These are phyloP conservation scores for Fusarium nanum DNA, from an alignment of 2,329 filamentous ascomycete species.

Conservation along the genomic window DNA sequence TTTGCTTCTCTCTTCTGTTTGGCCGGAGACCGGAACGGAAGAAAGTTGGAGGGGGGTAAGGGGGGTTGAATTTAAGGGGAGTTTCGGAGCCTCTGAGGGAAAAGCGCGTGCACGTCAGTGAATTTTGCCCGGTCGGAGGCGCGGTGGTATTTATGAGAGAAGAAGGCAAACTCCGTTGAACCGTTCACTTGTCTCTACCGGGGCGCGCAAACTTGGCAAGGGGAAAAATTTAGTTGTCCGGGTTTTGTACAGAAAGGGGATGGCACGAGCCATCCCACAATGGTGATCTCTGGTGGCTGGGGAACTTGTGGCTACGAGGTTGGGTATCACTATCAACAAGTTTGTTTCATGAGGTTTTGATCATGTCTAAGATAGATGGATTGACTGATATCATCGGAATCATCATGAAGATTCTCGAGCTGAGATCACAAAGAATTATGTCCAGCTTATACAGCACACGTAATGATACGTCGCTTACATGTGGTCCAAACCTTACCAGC, in stretches of 20 bases:
- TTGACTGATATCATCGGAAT: neutral
- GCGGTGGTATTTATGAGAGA: slow-evolving; percentile 61
- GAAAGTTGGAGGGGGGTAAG: slow-evolving; percentile 25
- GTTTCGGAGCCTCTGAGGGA: slow-evolving; percentile 54
- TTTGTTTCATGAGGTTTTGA: neutral
- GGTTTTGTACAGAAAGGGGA: slow-evolving; percentile 37
- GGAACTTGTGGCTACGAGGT: slow-evolving; percentile 17
- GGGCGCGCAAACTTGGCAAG: slow-evolving; percentile 50
- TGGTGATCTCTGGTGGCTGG: slow-evolving; percentile 26
- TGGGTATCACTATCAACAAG: slow-evolving; percentile 14
- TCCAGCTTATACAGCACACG: neutral
- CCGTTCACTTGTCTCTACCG: slow-evolving; percentile 55
- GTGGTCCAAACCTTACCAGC: neutral
- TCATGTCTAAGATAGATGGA: neutral
- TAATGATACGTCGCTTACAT: neutral
- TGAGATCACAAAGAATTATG: neutral
- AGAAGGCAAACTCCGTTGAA: slow-evolving; percentile 51
- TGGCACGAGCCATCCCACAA: slow-evolving; percentile 24
- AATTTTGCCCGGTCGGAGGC: slow-evolving; percentile 58
- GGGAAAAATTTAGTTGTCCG: slow-evolving; percentile 53
- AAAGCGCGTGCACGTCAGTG: slow-evolving; percentile 61
- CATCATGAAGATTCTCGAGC: neutral
- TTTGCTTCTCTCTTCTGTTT: slow-evolving; percentile 38
- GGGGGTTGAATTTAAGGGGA: slow-evolving; percentile 48
- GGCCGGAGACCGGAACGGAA: slow-evolving; percentile 30